Conservation (phyloP, 1,284 basidiomycete genomes). For the Chondrostereum purpureum region DNA sequence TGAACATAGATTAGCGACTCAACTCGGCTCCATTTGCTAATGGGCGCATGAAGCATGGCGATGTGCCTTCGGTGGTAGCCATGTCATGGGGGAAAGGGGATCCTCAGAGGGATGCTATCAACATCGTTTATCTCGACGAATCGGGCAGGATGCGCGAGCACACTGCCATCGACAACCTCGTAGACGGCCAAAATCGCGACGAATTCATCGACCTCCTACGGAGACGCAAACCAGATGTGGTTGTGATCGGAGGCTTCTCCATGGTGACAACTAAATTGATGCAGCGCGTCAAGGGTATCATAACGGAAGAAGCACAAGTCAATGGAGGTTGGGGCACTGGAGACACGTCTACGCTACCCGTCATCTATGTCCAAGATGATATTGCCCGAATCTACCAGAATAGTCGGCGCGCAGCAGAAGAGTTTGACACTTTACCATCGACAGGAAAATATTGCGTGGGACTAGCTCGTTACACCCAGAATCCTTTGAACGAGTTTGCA, state of each 20-base stretch:
- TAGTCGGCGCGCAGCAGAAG: constrained; percentile 78
- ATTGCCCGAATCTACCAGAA: constrained; percentile 93
- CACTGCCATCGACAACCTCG: constrained; percentile 83
- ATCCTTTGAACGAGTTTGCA: constrained; percentile 90
- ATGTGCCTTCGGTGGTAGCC: constrained; percentile 82
- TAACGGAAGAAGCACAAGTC: constrained; percentile 18
- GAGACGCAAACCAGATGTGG: constrained; percentile 80
- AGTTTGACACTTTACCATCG: constrained; percentile 77
- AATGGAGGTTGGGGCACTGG: constrained; percentile 24
- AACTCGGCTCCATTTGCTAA: constrained; percentile 72
- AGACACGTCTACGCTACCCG: constrained; percentile 49
- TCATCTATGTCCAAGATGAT: constrained; percentile 86
- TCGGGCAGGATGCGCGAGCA: constrained; percentile 86
- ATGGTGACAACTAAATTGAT: constrained; percentile 75
- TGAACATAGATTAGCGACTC: constrained; percentile 41
- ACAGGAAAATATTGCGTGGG: constrained; percentile 94
- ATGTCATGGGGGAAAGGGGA: constrained; percentile 95
- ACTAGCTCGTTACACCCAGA: constrained; percentile 90
- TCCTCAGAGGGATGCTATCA: constrained; percentile 84
- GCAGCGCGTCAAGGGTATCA: constrained; percentile 53
- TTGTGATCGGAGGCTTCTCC: constrained; percentile 86
- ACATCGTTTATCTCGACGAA: constrained; percentile 82
- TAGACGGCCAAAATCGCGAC: constrained; percentile 58
- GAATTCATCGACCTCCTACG: constrained; percentile 81
- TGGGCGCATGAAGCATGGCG: constrained; percentile 57